Evolutionary conservation across 495 filamentous ascomycete genomes (phyloP).

Genomic region (Hypoxylon lienhwacheense): DNA sequence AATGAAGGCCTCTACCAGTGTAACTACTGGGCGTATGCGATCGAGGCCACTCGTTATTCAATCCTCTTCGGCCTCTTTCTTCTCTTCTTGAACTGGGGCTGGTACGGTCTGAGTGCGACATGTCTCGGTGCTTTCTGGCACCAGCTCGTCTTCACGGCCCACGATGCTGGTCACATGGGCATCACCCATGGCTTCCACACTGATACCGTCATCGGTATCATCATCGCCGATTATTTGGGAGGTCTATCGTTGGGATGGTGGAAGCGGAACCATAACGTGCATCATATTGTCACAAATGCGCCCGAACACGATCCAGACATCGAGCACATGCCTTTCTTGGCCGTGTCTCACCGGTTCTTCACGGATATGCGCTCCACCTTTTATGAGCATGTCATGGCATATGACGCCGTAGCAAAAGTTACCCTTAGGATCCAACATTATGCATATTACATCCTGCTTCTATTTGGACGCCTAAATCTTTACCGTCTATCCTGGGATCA

Average conservation of each 20-base stretch:
- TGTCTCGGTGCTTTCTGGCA: slow-evolving; percentile 91
- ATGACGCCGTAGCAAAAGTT: slow-evolving; percentile 73
- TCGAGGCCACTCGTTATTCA: slow-evolving; percentile 75
- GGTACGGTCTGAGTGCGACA: slow-evolving; percentile 74
- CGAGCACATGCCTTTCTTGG: slow-evolving; percentile 94
- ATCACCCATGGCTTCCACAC: slow-evolving; percentile 86
- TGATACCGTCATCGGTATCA: slow-evolving; percentile 84
- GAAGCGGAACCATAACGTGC: slow-evolving; percentile 97
- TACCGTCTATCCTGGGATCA: slow-evolving; percentile 83
- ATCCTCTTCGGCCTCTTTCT: slow-evolving; percentile 67
- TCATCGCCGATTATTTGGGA: slow-evolving; percentile 88
- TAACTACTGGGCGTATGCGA: slow-evolving; percentile 78
- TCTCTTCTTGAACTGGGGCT: slow-evolving; percentile 66
- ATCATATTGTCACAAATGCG: slow-evolving; percentile 95
- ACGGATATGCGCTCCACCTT: slow-evolving; percentile 77
- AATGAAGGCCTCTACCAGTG: slow-evolving; percentile 81
- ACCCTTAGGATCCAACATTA: slow-evolving; percentile 76
- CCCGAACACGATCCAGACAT: slow-evolving; percentile 98
- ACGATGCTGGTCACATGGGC: slow-evolving; percentile 97
- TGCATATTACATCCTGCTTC: slow-evolving; percentile 83
- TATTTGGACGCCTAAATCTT: slow-evolving; percentile 90
- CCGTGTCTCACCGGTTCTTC: slow-evolving; percentile 85
- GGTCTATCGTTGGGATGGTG: slow-evolving; percentile 95
- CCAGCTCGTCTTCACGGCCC: slow-evolving; percentile 90
- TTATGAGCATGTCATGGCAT: slow-evolving; percentile 84